Conservation (phyloP, 148 eudicot species). For the Rhododendron vialii region DNA sequence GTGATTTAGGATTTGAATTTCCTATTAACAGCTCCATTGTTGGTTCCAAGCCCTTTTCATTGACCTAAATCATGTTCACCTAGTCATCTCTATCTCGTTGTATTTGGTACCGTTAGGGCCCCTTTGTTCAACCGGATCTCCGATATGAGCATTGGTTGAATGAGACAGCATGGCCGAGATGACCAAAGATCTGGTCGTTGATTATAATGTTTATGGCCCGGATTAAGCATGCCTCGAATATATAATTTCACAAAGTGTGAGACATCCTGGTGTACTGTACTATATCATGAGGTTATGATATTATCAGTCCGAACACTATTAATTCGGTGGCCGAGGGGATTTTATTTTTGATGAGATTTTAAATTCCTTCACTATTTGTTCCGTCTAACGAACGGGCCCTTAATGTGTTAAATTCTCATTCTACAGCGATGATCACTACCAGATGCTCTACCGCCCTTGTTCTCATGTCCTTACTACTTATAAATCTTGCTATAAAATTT, state of each 20-base stretch:
- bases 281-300: not conserved
- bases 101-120: not conserved
- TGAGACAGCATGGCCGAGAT: not conserved
- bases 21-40: not conserved
- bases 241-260: not conserved
- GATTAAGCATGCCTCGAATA: not conserved
- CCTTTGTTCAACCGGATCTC: not conserved
- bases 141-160: not conserved
- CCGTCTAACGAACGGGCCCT: not conserved
- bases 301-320: not conserved
- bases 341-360: not conserved
- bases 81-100: not conserved
- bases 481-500: not conserved
- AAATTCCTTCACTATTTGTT: not conserved
- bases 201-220: not conserved
- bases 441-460: not conserved
- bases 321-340: not conserved
- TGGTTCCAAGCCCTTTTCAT: not conserved
- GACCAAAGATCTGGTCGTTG: not conserved
- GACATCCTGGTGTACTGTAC: too few species aligned
- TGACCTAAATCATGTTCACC: not conserved
- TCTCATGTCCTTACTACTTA: not conserved
- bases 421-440: not conserved
- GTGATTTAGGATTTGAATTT: not conserved
- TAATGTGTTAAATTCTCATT: not conserved